These are phyloP conservation scores for Paramyrothecium roridum DNA, from an alignment of 2,329 filamentous ascomycete species.

Conservation along the genomic window DNA sequence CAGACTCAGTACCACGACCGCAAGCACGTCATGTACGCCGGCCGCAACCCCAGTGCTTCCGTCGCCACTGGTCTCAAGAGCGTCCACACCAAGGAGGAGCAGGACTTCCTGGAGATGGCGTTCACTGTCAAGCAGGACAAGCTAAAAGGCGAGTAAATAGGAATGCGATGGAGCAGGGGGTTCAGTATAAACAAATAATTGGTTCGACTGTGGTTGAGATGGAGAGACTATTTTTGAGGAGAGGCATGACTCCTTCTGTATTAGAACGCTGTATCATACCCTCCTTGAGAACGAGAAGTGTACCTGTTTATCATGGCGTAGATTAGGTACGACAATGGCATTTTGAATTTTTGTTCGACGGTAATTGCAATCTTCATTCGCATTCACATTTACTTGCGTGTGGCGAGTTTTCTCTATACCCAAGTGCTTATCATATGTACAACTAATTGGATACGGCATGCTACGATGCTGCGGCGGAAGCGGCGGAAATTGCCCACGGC, in stretches of 20 bases:
- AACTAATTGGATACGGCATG: neutral
- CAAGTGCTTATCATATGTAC: neutral
- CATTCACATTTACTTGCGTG: neutral
- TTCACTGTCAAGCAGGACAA: constrained; percentile 66
- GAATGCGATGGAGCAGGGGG: neutral
- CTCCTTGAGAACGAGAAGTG: constrained; percentile 19
- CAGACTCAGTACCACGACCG: constrained; percentile 87
- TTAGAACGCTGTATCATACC: constrained; percentile 29
- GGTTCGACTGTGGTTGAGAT: neutral
- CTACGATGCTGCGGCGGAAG: neutral
- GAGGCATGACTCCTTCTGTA: constrained; percentile 21
- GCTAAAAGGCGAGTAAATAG: constrained; percentile 60
- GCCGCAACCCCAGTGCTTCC: constrained; percentile 86
- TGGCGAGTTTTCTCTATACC: neutral
- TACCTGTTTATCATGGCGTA: constrained; percentile 16
- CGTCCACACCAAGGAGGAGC: constrained; percentile 87
- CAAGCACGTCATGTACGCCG: constrained; percentile 96
- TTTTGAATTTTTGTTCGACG: constrained; percentile 10
- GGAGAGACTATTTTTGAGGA: constrained; percentile 8
- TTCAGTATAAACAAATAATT: neutral
- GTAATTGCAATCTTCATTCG: neutral
- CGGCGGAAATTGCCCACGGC: constrained; percentile 65
- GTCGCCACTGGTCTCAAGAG: constrained; percentile 92
- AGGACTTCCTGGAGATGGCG: constrained; percentile 69
- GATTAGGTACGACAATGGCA: constrained; percentile 20